phyloP scores from a whole-genome alignment of 306 rosid species.

The Dryas drummondii region DNA sequence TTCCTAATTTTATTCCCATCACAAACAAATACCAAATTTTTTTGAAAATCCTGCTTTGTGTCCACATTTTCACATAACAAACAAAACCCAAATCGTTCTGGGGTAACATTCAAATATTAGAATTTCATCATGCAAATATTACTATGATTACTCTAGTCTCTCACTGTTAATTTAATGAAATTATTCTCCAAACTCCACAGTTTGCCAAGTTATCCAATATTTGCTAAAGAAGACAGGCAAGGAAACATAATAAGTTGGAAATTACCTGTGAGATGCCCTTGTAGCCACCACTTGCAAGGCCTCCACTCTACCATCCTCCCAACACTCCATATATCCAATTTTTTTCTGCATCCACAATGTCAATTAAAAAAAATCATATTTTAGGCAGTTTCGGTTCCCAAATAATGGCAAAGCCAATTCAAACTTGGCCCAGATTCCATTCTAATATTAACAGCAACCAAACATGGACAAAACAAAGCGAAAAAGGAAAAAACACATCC shows the following conservation, averaged over 20 bases:
- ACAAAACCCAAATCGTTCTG: conserved; percentile 1
- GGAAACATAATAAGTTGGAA: background rate
- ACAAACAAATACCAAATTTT: background rate
- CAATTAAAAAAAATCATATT: background rate
- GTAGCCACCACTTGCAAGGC: conserved; percentile 93
- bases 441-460: background rate
- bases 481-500: background rate
- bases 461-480: background rate
- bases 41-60: background rate
- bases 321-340: conserved; percentile 72
- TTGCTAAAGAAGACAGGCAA: background rate
- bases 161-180: background rate
- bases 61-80: conserved; percentile 2
- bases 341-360: conserved; percentile 45
- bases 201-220: background rate
- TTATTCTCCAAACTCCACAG: background rate
- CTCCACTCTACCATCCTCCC: conserved; percentile 76
- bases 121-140: background rate
- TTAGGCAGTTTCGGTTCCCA: background rate
- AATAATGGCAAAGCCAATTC: background rate
- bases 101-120: background rate
- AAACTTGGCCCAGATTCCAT: background rate
- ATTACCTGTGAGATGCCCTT: conserved; percentile 57
- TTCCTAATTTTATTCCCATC: conserved; percentile 8
- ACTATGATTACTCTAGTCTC: background rate